Evolutionary conservation across 345 rosid genomes (phyloP).

Genomic region (Gossypium rotundifolium): DNA sequence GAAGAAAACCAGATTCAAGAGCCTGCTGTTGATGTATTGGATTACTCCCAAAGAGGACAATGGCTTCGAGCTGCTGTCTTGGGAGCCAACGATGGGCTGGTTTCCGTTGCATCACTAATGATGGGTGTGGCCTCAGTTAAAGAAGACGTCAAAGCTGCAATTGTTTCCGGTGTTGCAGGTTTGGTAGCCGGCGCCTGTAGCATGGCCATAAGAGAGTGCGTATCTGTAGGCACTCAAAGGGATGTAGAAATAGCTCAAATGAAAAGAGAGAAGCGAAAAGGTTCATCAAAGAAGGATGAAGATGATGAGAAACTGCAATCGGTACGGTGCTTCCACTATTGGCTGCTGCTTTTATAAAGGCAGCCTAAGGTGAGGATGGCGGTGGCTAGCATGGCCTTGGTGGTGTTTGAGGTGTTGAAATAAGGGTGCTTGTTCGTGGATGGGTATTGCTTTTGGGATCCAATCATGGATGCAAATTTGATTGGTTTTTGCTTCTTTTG

Average conservation of each 20-base stretch:
- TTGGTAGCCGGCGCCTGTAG: conserved; percentile 66
- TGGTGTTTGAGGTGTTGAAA: conserved; percentile 58
- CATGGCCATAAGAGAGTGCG: conserved; percentile 86
- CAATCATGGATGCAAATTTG: conserved; percentile 32
- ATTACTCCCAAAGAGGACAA: conserved; percentile 62
- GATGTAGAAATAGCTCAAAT: conserved; percentile 58
- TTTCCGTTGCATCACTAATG: conserved; percentile 74
- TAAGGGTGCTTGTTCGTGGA: conserved; percentile 71
- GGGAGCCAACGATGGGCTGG: conserved; percentile 73
- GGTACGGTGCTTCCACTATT: conserved; percentile 85
- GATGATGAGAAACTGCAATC: conserved; percentile 31
- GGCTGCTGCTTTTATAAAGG: conserved; percentile 65
- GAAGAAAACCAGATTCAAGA: not conserved
- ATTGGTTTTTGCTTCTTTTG: not conserved
- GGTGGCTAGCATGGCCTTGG: conserved; percentile 53
- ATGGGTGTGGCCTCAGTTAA: conserved; percentile 72
- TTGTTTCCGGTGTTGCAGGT: conserved; percentile 66
- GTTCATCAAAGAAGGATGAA: not conserved
- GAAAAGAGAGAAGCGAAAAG: conserved; percentile 28
- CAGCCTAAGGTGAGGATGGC: conserved; percentile 54
- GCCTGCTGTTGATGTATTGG: conserved; percentile 9
- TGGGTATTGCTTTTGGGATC: conserved; percentile 79
- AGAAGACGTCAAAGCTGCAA: conserved; percentile 56
- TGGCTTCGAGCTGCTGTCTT: conserved; percentile 81
- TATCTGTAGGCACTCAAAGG: conserved; percentile 66